Base-by-base conservation (phyloP, 2,329 filamentous ascomycete genomes). In the Alternaria rosae region DNA sequence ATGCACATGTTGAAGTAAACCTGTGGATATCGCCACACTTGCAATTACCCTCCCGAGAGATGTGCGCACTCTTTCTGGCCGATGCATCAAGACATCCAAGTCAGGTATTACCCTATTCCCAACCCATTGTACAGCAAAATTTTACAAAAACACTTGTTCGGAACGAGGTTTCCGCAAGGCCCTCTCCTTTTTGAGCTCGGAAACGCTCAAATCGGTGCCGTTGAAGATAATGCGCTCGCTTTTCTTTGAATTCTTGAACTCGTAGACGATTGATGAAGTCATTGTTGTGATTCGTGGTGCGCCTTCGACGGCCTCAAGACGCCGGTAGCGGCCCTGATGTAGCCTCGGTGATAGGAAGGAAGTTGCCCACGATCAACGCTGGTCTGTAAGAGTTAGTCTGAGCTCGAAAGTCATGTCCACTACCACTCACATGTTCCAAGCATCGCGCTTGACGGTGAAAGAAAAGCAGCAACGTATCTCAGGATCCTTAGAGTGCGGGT, bases 211-310 rank as follows among this genome's bases (percentile, higher is more conserved):
- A 81, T 93, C 93, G 73, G 94, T 97, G 78, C 95, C 95, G 82
- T 99, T 94, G 81, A 99, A 98, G 77, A 94, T 92, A 75, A 99
- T 93, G 77, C 94, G 89, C 61, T 93, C 93, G 63, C 93, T 92
- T 79, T 98, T 94, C 84, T 93, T 97, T 79, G 96, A 93, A 72
- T 94, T 98, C 84, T 97, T 98, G 90, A 99, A 99, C 84, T 97
- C 97, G 92, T 97, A 99, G 83, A 97, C 97, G 77, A 99, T 94
- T 70, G 93, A 98, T 60, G 95, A 97, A 79, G 93, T 89, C 94
- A 97, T 97, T 64, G 65, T 38, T 38, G 15, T 62, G 69, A 45
- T 42, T 53, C 56, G 62, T 54, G 51, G 23, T 53, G 42, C 48
- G 32, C 53, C 57, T 50, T 55, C 43, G 38, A 12, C 2, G 9